A percentile compares a stretch with the other conserved stretches of the same genome.
phyloP scores from a whole-genome alignment of 1,139 yeast species.

The Saccharomyces hybrid region DNA sequence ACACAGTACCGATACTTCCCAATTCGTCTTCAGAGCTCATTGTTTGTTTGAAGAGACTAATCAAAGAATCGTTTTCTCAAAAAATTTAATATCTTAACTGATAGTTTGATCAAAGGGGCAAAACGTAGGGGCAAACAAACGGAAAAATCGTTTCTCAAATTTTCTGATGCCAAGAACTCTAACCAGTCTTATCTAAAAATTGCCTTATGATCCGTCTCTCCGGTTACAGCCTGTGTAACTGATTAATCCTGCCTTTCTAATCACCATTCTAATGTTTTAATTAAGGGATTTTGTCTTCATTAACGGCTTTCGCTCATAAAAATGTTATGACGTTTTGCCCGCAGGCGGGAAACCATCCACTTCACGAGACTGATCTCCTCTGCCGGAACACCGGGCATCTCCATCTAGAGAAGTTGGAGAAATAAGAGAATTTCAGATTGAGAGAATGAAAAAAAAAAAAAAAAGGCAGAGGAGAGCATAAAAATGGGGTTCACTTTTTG shows the following conservation, averaged over 20 bases:
- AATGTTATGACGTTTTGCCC: not conserved
- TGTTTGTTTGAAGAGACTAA: not conserved
- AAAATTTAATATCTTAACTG: not conserved
- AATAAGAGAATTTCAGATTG: not conserved
- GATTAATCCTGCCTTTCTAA: not conserved
- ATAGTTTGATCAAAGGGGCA: not conserved
- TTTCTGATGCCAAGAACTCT: not conserved
- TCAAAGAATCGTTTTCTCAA: not conserved
- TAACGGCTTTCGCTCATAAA: not conserved
- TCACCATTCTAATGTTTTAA: not conserved
- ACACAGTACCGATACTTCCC: conserved; percentile 3
- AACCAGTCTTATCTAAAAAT: not conserved
- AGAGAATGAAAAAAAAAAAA: not conserved
- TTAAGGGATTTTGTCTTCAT: not conserved
- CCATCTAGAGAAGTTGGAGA: not conserved
- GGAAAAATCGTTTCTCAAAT: not conserved
- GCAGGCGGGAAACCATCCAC: not conserved
- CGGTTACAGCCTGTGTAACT: not conserved
- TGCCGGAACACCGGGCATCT: not conserved
- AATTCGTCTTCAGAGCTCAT: conserved; percentile 5
- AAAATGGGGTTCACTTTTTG: not conserved
- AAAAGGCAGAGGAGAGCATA: not conserved
- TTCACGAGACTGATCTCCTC: not conserved
- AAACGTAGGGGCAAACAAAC: not conserved
- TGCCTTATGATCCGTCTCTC: not conserved